Conservation (phyloP, 1,284 basidiomycete species). For the Termitomyces sp. region DNA sequence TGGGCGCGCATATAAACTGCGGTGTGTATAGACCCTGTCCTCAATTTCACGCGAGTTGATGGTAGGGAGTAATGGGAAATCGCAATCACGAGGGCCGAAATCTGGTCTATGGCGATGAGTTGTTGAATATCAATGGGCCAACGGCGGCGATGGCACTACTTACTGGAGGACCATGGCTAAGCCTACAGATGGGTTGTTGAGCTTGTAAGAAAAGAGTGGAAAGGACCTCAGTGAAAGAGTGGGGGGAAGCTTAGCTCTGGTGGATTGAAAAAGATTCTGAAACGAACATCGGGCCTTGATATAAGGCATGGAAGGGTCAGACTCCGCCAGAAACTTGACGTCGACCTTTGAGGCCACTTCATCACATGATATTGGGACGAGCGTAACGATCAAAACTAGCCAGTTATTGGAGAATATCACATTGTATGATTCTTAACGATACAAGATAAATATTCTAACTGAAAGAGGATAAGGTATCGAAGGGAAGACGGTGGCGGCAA, state of each 20-base stretch:
- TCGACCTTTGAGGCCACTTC: not conserved
- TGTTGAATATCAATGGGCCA: not conserved
- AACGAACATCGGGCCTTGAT: constrained; percentile 14
- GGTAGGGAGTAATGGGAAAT: constrained; percentile 46
- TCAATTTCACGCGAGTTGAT: constrained; percentile 40
- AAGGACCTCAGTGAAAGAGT: constrained; percentile 17
- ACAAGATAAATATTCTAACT: constrained; percentile 5
- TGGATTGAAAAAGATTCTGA: constrained; percentile 3
- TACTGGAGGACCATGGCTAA: constrained; percentile 18
- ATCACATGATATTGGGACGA: constrained; percentile 17
- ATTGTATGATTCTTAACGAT: constrained; percentile 8
- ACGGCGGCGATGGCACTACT: not conserved
- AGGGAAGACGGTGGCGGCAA: not conserved
- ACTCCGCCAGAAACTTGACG: constrained; percentile 15
- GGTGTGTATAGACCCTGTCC: constrained; percentile 65
- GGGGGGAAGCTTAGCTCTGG: constrained; percentile 9
- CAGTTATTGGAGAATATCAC: constrained; percentile 1
- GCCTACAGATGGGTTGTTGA: not conserved
- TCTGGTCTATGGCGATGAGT: constrained; percentile 26
- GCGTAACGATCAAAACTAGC: too few relatives aligned
- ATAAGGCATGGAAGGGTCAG: constrained; percentile 11
- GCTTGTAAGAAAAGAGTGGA: constrained; percentile 8
- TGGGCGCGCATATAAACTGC: constrained; percentile 60
- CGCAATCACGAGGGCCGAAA: constrained; percentile 29
- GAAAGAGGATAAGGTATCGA: not conserved